phyloP scores from a whole-genome alignment of 106 monocot genomes.

The Dendrobium chrysotoxum region DNA sequence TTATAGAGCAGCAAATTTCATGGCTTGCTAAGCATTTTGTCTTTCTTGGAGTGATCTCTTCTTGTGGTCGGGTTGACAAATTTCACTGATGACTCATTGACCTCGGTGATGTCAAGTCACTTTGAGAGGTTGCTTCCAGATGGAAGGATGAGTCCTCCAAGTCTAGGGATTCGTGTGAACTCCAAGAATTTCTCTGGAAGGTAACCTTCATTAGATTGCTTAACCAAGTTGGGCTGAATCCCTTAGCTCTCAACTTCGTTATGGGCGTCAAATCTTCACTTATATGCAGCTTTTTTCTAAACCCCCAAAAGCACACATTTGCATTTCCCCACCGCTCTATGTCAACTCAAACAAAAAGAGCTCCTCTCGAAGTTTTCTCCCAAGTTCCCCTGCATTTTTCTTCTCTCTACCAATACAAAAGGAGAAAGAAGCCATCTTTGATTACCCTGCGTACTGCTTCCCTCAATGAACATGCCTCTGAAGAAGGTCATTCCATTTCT shows the following conservation, averaged over 20 bases:
- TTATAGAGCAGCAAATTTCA: too few relatives aligned
- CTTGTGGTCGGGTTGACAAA: too few relatives aligned
- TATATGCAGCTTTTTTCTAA: neutral
- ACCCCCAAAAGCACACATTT: slow-evolving; percentile 5
- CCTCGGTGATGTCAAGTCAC: too few relatives aligned
- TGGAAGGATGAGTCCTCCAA: too few relatives aligned
- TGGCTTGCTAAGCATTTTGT: too few relatives aligned
- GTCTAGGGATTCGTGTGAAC: too few relatives aligned
- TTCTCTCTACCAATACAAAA: slow-evolving; percentile 17
- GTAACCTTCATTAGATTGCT: too few relatives aligned
- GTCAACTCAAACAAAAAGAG: slow-evolving; percentile 68
- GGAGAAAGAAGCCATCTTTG: slow-evolving; percentile 6
- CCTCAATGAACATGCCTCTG: neutral
- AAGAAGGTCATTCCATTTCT: neutral
- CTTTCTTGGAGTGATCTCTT: too few relatives aligned
- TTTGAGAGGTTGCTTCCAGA: too few relatives aligned
- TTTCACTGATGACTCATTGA: too few relatives aligned
- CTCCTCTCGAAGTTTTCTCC: slow-evolving; percentile 57
- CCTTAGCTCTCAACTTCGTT: neutral
- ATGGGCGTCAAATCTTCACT: neutral
- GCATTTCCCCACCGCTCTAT: slow-evolving; percentile 10
- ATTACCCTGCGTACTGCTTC: neutral
- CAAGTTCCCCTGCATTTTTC: neutral
- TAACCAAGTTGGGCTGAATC: too few relatives aligned
- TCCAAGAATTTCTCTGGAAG: too few relatives aligned